Evolutionary conservation across 495 filamentous ascomycete species (phyloP), one percentile per base, ranked within the genome.

Genomic region (Friedmanniomyces endolithicus): DNA sequence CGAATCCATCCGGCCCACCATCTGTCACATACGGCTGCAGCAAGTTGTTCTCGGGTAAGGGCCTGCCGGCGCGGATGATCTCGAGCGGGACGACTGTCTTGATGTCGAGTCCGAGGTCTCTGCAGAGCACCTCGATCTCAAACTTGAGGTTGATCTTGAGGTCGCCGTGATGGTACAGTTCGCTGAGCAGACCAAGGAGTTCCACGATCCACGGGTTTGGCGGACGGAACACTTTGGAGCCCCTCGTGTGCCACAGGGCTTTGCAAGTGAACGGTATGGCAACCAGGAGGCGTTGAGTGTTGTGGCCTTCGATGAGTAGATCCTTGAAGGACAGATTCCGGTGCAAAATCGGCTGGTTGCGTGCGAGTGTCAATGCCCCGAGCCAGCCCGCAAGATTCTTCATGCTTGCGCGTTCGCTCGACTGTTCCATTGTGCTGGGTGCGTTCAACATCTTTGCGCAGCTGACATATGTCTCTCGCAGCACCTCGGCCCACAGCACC

Each of bases 121-220:
- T 92, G 71, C 88, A 97, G 11, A 99, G 75, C 8, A 97, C 88
- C 67, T 99, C 92, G 59, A 99, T 97, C 66, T 97, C 92, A 60
- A 99, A 99, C 63, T 94, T 96, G 33, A 90, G 80, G 60, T 96
- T 95, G 39, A 96, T 75, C 66, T 95, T 97, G 41, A 97, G 69
- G 59, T 95, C 88, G n/a, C 86, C 87, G 63, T 80, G 83, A 56
- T 94, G 82, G 58, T 97, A 97, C 16, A 99, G 77, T 59, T 97
- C 92, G 50, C 92, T 83, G 47, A 99, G 75, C 14, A 95, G 71
- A 39, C 84, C 76, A 50, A 97, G 75, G 35, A 96, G 87, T 53
- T 97, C 92, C 87, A 96, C 90, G 53, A 94, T 57, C 92, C 92
- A 99, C 11, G 92, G 92, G 64, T 96, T 97, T 12, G 92, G 90